Base-by-base conservation (phyloP, 2,329 filamentous ascomycete species). In the Penicillium occitanis region DNA sequence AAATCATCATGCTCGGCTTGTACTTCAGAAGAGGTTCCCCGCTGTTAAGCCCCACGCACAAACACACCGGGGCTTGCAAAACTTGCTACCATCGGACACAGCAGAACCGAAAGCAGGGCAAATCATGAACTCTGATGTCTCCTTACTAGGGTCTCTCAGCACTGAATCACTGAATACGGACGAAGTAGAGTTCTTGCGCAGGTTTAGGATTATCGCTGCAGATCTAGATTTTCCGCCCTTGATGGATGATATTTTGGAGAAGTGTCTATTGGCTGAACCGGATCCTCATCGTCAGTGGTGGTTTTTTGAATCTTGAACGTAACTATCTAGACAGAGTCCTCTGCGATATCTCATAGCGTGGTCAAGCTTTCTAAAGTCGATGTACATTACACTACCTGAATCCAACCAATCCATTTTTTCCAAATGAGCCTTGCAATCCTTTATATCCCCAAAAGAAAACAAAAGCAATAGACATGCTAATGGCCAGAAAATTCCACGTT, bases 261-360 rank as follows among this genome's bases (percentile, higher is more conserved):
- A 37, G n/a, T 3, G 17, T 19, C 14, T 55, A 55, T 22, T 55
- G 1, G 7, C 30, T 22, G 51, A 22, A 30, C 3, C 10, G 10
- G 51, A 55, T 5, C 28, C 30, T 55, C 51, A 55, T 22, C n/a
- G 51, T 37, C 30, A 55, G 30, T 55, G 51, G 51, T 55, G 51
- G 51, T 14, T 2, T 0, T 37, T 55, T 19, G 51, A 37, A 30
- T 35, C 51, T 55, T 55, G 30, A 35, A 11, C 30, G 17, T 55
- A 2, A 2, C 2, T 7, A 53, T 5, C 25, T n/a, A 17, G 2
- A 28, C 10, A 8, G 11, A 11, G 2, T 28, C 7, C 22, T 2
- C n/a, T 17, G 17, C 8, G 48, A 28, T 51, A 30, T 17, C 13
- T 50, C 22, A 14, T 5, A 48, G 22, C 11, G 13, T 8, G 46